Percentiles rank a stretch among this genome's conserved stretches.
Conservation (phyloP, 2,329 filamentous ascomycete genomes). For the Cercospora zeina region DNA sequence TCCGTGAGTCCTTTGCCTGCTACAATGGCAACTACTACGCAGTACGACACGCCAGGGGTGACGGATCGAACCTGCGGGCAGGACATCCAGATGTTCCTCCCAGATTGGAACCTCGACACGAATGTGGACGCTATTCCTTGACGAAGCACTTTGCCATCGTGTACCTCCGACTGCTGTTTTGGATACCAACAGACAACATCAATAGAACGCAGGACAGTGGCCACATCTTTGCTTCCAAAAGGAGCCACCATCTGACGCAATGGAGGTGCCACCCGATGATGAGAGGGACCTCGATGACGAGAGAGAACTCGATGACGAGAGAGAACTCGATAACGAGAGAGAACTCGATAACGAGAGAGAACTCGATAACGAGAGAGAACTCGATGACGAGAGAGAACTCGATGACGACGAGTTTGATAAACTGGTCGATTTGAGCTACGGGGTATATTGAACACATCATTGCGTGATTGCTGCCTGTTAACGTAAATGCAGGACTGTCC, state of each 20-base stretch:
- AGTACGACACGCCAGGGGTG: neutral
- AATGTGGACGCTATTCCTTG: neutral
- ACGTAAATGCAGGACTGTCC: neutral
- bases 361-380: too few relatives aligned
- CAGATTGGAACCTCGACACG: neutral
- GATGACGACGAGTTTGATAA: neutral
- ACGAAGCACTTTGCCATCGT: neutral
- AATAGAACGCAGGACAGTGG: neutral
- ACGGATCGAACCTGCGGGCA: neutral
- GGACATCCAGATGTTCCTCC: neutral
- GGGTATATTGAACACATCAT: neutral
- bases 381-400: neutral
- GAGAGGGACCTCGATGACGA: neutral
- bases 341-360: too few relatives aligned
- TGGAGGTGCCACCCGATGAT: too few relatives aligned
- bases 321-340: neutral
- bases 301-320: neutral
- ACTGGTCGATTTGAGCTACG: neutral
- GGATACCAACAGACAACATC: neutral
- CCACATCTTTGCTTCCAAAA: too few relatives aligned
- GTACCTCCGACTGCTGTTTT: neutral
- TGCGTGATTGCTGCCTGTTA: neutral
- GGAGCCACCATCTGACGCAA: neutral
- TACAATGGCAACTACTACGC: neutral
- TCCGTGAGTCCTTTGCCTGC: conserved; percentile 8